A percentile compares a stretch with the other conserved stretches of the same genome.
Evolutionary conservation across 148 eudicot species (phyloP).

Genomic region (Cornus controversa): DNA sequence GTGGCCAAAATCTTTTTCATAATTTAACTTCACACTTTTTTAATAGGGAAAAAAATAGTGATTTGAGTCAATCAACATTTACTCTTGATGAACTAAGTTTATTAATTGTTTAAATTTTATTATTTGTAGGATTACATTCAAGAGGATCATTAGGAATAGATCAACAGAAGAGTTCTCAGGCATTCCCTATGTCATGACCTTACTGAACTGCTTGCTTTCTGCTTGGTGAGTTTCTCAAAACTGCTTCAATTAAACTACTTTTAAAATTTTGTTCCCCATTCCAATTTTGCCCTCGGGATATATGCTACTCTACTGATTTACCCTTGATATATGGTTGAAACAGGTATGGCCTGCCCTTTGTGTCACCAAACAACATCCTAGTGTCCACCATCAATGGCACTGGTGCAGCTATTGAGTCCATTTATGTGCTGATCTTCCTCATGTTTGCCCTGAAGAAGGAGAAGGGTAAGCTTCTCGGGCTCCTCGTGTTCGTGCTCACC

Average conservation of each 20-base stretch:
- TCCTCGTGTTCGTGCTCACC: constrained; percentile 39
- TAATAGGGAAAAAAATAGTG: too few species aligned
- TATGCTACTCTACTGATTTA: background rate
- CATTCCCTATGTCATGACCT: constrained; percentile 69
- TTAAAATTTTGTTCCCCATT: background rate
- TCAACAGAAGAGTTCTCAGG: constrained; percentile 80
- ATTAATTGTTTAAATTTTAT: too few species aligned
- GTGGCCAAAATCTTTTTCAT: too few species aligned
- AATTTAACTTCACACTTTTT: too few species aligned
- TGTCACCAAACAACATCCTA: constrained; percentile 59
- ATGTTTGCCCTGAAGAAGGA: constrained; percentile 65
- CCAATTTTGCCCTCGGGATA: background rate
- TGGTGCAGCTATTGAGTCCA: constrained; percentile 66
- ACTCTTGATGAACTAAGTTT: too few species aligned
- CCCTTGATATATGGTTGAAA: constrained; percentile 1
- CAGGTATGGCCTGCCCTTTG: constrained; percentile 72
- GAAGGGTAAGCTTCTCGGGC: constrained; percentile 58
- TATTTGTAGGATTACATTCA: constrained; percentile 46
- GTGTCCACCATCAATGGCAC: constrained; percentile 57
- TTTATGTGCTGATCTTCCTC: constrained; percentile 66
- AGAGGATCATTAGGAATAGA: constrained; percentile 59
- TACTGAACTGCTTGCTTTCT: constrained; percentile 76
- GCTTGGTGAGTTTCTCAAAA: constrained; percentile 49
- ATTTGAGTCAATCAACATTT: too few species aligned
- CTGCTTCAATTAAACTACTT: too few species aligned